Conservation (phyloP, 495 filamentous ascomycete species). For the Platismatia glauca region DNA sequence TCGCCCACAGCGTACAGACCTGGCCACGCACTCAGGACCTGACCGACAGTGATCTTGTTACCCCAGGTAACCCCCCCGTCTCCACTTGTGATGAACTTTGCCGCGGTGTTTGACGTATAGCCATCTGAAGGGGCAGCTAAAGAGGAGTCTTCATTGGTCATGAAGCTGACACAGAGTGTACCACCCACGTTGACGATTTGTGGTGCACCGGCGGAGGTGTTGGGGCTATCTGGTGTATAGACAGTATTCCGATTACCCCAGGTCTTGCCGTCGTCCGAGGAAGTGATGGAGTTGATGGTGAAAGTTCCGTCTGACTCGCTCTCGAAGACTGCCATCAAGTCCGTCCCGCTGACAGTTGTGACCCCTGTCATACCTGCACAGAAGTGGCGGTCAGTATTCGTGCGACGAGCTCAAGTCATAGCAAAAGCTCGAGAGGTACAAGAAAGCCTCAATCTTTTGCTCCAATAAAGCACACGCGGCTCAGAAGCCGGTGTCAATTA, state of each 20-base stretch:
- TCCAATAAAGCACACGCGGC: background rate
- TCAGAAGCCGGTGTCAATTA: background rate
- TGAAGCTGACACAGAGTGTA: constrained; percentile 41
- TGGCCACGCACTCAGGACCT: constrained; percentile 33
- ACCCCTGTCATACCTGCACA: constrained; percentile 37
- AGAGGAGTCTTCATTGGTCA: constrained; percentile 41
- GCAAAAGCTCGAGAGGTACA: background rate
- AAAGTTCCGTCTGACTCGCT: constrained; percentile 33
- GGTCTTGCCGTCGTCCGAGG: constrained; percentile 37
- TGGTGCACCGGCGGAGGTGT: constrained; percentile 40
- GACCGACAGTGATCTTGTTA: constrained; percentile 32
- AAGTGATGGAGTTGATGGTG: constrained; percentile 36
- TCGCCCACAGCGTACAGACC: constrained; percentile 32
- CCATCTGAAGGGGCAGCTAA: background rate
- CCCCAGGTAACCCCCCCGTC: constrained; percentile 35
- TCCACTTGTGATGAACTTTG: constrained; percentile 32
- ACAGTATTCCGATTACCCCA: constrained; percentile 34
- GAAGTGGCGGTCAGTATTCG: background rate
- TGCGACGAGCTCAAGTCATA: background rate
- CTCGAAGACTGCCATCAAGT: constrained; percentile 43
- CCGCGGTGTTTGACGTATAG: constrained; percentile 20
- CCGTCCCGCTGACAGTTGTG: constrained; percentile 29
- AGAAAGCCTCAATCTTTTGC: background rate
- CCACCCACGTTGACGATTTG: constrained; percentile 43
- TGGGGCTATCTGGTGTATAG: constrained; percentile 29